Conservation (phyloP, 495 filamentous ascomycete species). For the Penicillium dipodomyicola region DNA sequence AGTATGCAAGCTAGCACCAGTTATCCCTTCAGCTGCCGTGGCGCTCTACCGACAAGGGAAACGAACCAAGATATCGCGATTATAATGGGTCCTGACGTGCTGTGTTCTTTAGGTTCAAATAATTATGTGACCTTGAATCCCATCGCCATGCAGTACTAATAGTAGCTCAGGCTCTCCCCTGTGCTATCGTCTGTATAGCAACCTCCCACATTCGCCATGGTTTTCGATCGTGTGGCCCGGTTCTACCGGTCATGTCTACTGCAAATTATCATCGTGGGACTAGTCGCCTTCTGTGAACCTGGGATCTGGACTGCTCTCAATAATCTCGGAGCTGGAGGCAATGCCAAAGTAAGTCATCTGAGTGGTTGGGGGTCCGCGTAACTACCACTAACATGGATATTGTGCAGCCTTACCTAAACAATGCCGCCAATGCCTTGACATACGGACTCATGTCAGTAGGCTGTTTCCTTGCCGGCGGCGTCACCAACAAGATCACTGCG, state of each 20-base stretch:
- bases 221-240: slow-evolving; percentile 12
- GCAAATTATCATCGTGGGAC: slow-evolving; percentile 54
- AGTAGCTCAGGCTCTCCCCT: background rate
- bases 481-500: slow-evolving; percentile 53
- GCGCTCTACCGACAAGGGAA: background rate
- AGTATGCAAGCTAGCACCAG: background rate
- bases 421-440: slow-evolving; percentile 57
- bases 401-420: slow-evolving; percentile 49
- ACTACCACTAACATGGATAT: slow-evolving; percentile 1
- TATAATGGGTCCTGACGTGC: slow-evolving; percentile 19
- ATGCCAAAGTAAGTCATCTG: slow-evolving; percentile 34
- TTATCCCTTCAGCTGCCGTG: background rate
- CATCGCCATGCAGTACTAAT: background rate
- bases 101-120: background rate
- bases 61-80: slow-evolving; percentile 17
- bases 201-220: slow-evolving; percentile 4
- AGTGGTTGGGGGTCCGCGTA: background rate
- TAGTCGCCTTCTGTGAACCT: slow-evolving; percentile 56
- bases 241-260: slow-evolving; percentile 55
- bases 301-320: slow-evolving; percentile 61
- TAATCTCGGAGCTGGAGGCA: slow-evolving; percentile 56
- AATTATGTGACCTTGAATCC: background rate
- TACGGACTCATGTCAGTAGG: slow-evolving; percentile 57
- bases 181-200: no score
- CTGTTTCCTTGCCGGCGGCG: slow-evolving; percentile 50